Base-by-base conservation (phyloP, 1,284 basidiomycete species). In the Malassezia equina region DNA sequence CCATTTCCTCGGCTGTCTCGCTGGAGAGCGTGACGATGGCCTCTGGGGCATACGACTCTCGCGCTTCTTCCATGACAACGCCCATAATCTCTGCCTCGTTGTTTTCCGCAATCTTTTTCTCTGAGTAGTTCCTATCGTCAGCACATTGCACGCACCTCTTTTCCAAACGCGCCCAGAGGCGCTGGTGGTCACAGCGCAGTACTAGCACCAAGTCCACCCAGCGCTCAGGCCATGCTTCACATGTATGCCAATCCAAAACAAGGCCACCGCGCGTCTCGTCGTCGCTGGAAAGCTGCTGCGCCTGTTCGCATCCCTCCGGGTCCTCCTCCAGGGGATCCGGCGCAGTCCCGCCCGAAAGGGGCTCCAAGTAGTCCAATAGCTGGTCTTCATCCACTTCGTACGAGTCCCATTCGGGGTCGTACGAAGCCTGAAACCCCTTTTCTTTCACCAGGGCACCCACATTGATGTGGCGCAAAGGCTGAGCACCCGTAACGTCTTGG, bases 41-140 rank as follows among this genome's bases (percentile, higher is more conserved):
- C 74, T 89, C 85, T 21, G 81, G 75, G 0, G 84, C 81, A 75
- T 96, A 99, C 0, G 87, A 86, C 34, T 84, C 82, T 32, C 83
- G 80, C 2, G 93, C 91, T 75, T 98, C 93, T 41, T 88, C 86
- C 8, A 86, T 78, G 23, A 94, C 85, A 31, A 90, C 84, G 69
- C 88, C 81, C 91, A 98, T 95, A 73, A 99, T 98, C 77, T 99
- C 93, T 8, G 91, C 90, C 66, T 91, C 85, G 76, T 98, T 93
- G 75, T 99, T 99, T 76, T 98, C 94, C 73, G 91, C 86, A 9
- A 98, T 89, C 78, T 99, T 99, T 73, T 88, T 87, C 43, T 90
- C 76, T 0, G 86, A 78, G 72, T 98, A 98, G 11, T 83, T 82
- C 62, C 93, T 95, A 13, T 11, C 29, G 6, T 43, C 7, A 21